Evolutionary conservation across 1,284 basidiomycete genomes (phyloP), one percentile per base, ranked within the genome.

Genomic region (Ceratobasidium sp.): DNA sequence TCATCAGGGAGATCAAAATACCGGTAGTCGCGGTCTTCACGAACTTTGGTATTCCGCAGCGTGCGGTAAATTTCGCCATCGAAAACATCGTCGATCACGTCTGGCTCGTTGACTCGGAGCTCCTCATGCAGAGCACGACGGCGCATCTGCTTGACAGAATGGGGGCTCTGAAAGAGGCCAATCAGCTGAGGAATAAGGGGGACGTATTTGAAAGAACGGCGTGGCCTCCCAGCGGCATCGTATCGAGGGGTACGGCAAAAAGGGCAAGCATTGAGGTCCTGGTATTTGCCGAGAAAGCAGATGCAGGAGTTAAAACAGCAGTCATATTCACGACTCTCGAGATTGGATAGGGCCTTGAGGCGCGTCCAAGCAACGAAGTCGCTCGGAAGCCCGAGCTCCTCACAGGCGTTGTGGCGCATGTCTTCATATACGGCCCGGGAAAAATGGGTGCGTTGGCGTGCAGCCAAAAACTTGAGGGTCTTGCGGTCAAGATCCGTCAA

Each of bases 141-240:
- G 7, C 49, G 29, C 78, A 83, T 80, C 2, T 68, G 64, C 1
- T 75, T 9, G 1, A 81, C 80, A 11, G 74, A 77, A 7, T 82
- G 76, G 0, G 76, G 54, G 5, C 68, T 74, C 11, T 79, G 75
- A 41, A 76, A 80, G 1, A 82, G 72, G 0, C 82, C 82, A 58
- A 84, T 82, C 0, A 85, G 64, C 72, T 81, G 81, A 11, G 83
- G 83, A 0, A 81, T 83, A 53, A 84, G 59, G 0, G 80, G 83
- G 6, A 84, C 79, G 0, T 82, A 81, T 29, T 76, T 77, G 73
- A 83, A 84, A 6, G 79, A 76, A 27, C 78, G 78, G 1, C 74
- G 51, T 0, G 81, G 65, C 11, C 59, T 58, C 56, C 78, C 76
- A 1, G 49, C 63, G 2, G 61, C 51, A 62, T 80, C 76, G 41